phyloP scores from a whole-genome alignment of 805 yeast species.

The Ogataea populi-albae region DNA sequence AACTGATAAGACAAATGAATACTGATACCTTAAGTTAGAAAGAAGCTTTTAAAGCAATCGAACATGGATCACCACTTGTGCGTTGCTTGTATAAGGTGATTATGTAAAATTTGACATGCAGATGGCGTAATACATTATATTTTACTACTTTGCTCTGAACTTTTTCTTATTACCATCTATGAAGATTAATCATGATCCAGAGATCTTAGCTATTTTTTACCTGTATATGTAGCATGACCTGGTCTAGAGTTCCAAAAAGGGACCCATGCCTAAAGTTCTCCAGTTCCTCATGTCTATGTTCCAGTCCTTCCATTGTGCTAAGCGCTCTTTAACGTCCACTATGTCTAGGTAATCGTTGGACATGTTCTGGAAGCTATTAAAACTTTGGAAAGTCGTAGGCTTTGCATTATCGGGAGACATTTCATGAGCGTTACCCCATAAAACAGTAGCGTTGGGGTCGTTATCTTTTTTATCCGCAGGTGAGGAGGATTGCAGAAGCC shows the following conservation, averaged over 20 bases:
- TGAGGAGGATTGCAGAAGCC: slow-evolving; percentile 27
- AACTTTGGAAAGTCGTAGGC: slow-evolving; percentile 24
- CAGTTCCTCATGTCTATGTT: slow-evolving; percentile 83
- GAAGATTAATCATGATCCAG: too few relatives aligned
- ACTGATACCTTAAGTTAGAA: too few relatives aligned
- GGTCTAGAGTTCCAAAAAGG: slow-evolving; percentile 47
- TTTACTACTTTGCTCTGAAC: too few relatives aligned
- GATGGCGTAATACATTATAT: too few relatives aligned
- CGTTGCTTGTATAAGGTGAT: too few relatives aligned
- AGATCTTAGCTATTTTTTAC: too few relatives aligned
- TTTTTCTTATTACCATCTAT: too few relatives aligned
- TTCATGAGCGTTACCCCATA: slow-evolving; percentile 3
- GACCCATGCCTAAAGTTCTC: slow-evolving; percentile 70
- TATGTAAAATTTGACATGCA: too few relatives aligned
- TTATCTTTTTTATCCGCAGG: slow-evolving; percentile 27
- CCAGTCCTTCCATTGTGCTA: slow-evolving; percentile 79
- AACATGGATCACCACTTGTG: too few relatives aligned
- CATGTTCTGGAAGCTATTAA: slow-evolving; percentile 21
- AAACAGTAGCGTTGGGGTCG: slow-evolving; percentile 16
- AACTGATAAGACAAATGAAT: too few relatives aligned
- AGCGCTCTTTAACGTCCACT: slow-evolving; percentile 52
- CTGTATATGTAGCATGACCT: background rate
- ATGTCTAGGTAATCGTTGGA: slow-evolving; percentile 43
- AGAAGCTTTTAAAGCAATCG: too few relatives aligned
- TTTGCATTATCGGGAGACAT: slow-evolving; percentile 12